Evolutionary conservation across 2,329 filamentous ascomycete genomes (phyloP).

Genomic region (Cytospora mali): DNA sequence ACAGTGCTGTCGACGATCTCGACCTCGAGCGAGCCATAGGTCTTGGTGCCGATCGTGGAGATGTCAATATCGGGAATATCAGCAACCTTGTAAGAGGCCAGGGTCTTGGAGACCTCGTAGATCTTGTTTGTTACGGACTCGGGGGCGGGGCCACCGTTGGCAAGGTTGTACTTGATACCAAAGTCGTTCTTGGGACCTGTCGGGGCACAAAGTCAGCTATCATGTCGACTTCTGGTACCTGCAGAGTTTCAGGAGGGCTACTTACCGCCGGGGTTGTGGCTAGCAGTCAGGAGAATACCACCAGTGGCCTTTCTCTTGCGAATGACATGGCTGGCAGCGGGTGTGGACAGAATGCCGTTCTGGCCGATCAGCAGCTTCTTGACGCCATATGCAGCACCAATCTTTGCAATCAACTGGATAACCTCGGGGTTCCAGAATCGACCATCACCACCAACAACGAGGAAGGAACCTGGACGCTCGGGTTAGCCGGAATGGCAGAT

Average conservation of each 20-base stretch:
- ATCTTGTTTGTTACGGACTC: constrained; percentile 99
- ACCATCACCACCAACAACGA: constrained; percentile 97
- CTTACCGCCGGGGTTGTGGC: constrained; percentile 96
- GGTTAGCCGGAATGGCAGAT: not conserved
- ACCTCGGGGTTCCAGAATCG: constrained; percentile 97
- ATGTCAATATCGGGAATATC: constrained; percentile 88
- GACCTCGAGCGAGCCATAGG: constrained; percentile 84
- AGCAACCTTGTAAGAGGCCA: constrained; percentile 90
- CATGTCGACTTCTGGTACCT: not conserved
- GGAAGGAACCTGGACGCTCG: constrained; percentile 61
- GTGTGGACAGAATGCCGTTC: constrained; percentile 94
- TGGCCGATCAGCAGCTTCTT: constrained; percentile 98
- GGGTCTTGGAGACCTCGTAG: constrained; percentile 84
- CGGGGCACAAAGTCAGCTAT: constrained; percentile 11
- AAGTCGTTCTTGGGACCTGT: constrained; percentile 91
- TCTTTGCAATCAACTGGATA: constrained; percentile 95
- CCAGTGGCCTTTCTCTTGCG: constrained; percentile 93
- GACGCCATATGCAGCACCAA: constrained; percentile 93
- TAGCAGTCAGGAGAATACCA: constrained; percentile 94
- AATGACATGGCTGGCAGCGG: constrained; percentile 94
- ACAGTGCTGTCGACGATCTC: constrained; percentile 92
- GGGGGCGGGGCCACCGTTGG: constrained; percentile 93
- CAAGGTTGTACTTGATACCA: constrained; percentile 99
- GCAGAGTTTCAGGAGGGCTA: not conserved
- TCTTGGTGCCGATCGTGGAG: constrained; percentile 77